These are phyloP conservation scores for Populus ilicifolia DNA, from an alignment of 345 rosid genomes.

Conservation along the genomic window DNA sequence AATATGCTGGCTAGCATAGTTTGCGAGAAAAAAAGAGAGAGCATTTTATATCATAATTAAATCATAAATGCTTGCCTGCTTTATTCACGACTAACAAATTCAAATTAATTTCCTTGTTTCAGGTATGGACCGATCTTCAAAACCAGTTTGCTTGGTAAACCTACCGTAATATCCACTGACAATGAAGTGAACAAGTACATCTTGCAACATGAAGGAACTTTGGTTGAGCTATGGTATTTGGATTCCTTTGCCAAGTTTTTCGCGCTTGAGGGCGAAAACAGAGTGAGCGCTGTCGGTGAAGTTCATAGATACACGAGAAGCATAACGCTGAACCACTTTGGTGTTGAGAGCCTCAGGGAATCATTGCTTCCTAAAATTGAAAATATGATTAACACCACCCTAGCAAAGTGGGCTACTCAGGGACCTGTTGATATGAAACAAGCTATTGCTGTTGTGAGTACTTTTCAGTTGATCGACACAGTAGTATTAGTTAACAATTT, in stretches of 20 bases:
- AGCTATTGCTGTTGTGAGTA: neutral
- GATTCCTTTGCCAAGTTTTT: conserved; percentile 10
- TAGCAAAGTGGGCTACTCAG: neutral
- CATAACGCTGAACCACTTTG: conserved; percentile 10
- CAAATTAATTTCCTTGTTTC: too few species aligned
- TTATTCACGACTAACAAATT: too few species aligned
- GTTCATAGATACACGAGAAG: conserved; percentile 16
- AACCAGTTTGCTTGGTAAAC: neutral
- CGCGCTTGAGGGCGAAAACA: conserved; percentile 4
- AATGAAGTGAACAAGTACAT: conserved; percentile 16
- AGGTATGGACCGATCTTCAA: conserved; percentile 19
- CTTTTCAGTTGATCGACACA: too few species aligned
- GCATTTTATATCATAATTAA: too few species aligned
- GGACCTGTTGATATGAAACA: neutral
- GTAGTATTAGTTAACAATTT: neutral
- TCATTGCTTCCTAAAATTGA: conserved; percentile 16
- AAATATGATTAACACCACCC: conserved; percentile 6
- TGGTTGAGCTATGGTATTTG: conserved; percentile 15
- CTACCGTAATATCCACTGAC: conserved; percentile 19
- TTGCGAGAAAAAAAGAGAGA: too few species aligned
- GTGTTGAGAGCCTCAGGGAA: conserved; percentile 15
- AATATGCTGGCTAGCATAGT: neutral
- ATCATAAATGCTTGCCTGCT: too few species aligned
- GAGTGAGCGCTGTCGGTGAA: neutral
- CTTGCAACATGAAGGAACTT: conserved; percentile 14